Percentiles rank a stretch among this genome's conserved stretches.
These are phyloP conservation scores for Neurospora sublineolata DNA, from an alignment of 495 filamentous ascomycete genomes.

Conservation along the genomic window DNA sequence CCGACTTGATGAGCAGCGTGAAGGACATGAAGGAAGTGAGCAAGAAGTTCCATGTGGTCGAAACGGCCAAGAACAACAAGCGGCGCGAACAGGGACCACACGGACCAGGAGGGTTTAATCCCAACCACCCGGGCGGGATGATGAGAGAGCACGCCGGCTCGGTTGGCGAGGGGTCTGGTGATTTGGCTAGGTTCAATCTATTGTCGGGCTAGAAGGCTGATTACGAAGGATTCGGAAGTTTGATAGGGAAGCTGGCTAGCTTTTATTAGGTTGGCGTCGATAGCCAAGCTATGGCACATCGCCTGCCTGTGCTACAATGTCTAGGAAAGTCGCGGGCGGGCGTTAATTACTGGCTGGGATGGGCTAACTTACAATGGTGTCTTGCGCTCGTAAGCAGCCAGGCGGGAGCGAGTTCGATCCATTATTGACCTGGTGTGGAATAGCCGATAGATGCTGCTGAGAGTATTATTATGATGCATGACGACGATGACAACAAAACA, in stretches of 20 bases:
- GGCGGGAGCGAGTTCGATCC: not conserved
- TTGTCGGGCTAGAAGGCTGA: not conserved
- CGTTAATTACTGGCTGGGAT: not conserved
- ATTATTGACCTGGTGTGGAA: not conserved
- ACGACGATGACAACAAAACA: not conserved
- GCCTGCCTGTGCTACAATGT: not conserved
- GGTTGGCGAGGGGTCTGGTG: not conserved
- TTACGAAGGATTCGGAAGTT: too few relatives aligned
- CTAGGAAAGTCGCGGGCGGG: not conserved
- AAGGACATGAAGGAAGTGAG: conserved; percentile 56
- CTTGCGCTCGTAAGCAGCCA: not conserved
- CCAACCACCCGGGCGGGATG: not conserved
- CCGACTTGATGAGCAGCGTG: conserved; percentile 54
- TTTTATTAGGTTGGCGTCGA: not conserved
- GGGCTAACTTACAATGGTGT: not conserved
- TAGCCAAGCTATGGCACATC: not conserved
- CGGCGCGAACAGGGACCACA: not conserved
- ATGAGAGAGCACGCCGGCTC: not conserved
- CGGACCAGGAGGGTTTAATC: not conserved
- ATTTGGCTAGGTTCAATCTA: not conserved
- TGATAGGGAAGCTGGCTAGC: not conserved
- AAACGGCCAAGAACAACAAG: conserved; percentile 24
- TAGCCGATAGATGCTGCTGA: not conserved
- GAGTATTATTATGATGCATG: not conserved
- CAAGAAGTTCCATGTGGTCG: conserved; percentile 58